These are phyloP conservation scores for Leccinum subfulvum DNA, from an alignment of 1,284 basidiomycete genomes.

Conservation along the genomic window DNA sequence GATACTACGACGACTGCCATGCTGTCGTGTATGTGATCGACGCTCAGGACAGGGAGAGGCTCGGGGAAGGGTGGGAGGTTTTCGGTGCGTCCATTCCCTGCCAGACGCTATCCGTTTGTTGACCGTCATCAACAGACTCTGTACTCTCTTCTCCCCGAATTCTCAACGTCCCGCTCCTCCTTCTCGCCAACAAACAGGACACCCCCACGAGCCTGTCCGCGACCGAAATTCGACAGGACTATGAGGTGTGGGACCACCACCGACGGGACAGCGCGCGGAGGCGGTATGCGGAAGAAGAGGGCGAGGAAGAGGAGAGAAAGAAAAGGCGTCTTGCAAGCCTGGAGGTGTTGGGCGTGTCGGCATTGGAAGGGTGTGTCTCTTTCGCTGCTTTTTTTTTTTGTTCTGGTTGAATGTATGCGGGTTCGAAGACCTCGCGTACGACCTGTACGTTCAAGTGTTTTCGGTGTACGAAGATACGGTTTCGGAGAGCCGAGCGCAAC, in stretches of 20 bases:
- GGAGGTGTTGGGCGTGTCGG: constrained; percentile 89
- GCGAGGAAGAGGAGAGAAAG: constrained; percentile 36
- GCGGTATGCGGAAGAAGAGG: constrained; percentile 46
- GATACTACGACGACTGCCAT: constrained; percentile 93
- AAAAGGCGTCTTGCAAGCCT: constrained; percentile 77
- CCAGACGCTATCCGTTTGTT: constrained; percentile 15
- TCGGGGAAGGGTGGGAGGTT: constrained; percentile 91
- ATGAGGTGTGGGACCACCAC: constrained; percentile 83
- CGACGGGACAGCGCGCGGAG: constrained; percentile 64
- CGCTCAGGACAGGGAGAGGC: constrained; percentile 79
- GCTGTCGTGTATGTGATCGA: constrained; percentile 92
- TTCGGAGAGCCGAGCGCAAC: no score
- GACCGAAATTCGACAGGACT: constrained; percentile 85
- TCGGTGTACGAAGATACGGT: no score
- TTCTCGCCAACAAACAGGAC: constrained; percentile 94
- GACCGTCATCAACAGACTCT: constrained; percentile 51
- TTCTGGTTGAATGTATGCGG: neutral
- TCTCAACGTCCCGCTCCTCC: constrained; percentile 81
- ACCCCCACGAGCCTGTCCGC: constrained; percentile 75
- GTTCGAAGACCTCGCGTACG: no score
- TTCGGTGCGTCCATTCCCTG: constrained; percentile 66
- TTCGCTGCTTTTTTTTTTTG: neutral
- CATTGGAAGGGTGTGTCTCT: constrained; percentile 77
- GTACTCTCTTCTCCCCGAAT: constrained; percentile 85
- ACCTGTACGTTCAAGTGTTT: no score